Evolutionary conservation across 31 red algal genomes (phyloP), one percentile per base, ranked within the genome.

Genomic region (Porphyra umbilicalis): DNA sequence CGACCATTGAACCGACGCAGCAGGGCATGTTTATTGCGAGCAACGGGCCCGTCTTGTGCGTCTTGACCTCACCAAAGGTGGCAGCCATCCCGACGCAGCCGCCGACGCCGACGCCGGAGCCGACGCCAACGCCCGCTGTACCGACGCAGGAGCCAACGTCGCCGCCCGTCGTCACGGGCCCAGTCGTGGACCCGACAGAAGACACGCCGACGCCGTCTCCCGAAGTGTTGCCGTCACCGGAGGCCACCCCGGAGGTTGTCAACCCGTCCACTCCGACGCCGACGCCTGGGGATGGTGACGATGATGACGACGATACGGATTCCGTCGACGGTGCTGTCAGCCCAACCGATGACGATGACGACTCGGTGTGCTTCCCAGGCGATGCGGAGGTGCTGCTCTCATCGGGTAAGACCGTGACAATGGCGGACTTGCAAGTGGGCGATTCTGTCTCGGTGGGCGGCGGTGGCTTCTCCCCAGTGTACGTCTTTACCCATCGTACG

Each of bases 401-500:
- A 35, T 84, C 79, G 75, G 91, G 91, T 34, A 35, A 14, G 3
- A 35, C 13, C 8, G 85, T 89, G 32, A 35, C 74, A 20, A 94
- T 94, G 86, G 76, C 35, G 16, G 79, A 83, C 20, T 25, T 94
- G 36, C 32, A 40, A 18, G 80, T 94, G 20, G 91, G 91, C 32
- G 87, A 94, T 76, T 18, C 25, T 4, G 84, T 94, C 16, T 46
- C 57, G n/a, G 84, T 88, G 20, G 77, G 77, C 18, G 14, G 75
- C 18, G 71, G 80, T 0, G 33, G 20, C 34, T 90, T 84, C 80
- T 87, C 83, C 6, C 42, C 75, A 34, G 92, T 95, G 74, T 95
- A 90, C 83, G 32, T 88, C 44, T 95, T 95, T 83, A 83, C 86
- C 1, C 92, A 95, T 81, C 85, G 88, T 18, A 32, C 74, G 6